Conservation (phyloP, 371 early-diverging fungal genomes). For the Syncephalastrum contaminatum region DNA sequence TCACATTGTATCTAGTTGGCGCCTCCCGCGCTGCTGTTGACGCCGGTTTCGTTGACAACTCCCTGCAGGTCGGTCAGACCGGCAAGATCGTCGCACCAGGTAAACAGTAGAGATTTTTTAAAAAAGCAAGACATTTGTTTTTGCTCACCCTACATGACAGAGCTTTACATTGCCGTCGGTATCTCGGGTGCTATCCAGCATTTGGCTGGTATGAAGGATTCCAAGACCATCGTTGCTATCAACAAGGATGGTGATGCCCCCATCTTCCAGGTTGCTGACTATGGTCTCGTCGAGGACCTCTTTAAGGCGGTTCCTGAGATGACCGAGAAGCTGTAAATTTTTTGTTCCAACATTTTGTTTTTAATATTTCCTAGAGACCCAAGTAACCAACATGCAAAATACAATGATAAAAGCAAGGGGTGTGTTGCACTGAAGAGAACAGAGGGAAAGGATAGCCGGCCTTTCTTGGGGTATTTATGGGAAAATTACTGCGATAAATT, state of each 20-base stretch:
- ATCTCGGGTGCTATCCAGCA: constrained; percentile 98
- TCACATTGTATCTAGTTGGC: constrained; percentile 66
- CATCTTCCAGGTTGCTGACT: constrained; percentile 97
- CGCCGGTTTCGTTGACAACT: constrained; percentile 96
- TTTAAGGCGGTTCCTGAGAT: constrained; percentile 94
- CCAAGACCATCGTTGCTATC: constrained; percentile 97
- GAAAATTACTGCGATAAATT: too few species aligned
- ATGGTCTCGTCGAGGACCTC: constrained; percentile 94
- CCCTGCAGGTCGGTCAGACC: constrained; percentile 97
- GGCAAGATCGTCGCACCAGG: constrained; percentile 97
- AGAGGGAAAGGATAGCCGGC: too few species aligned
- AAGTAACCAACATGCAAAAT: too few species aligned
- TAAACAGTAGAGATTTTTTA: constrained; percentile 14
- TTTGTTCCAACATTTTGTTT: too few species aligned
- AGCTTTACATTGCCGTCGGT: constrained; percentile 33
- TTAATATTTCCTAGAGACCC: too few species aligned
- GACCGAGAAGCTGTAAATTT: constrained; percentile 74
- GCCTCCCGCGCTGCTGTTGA: constrained; percentile 98
- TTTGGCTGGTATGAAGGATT: constrained; percentile 98
- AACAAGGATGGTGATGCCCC: constrained; percentile 99
- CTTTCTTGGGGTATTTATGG: too few species aligned
- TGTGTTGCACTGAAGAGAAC: too few species aligned
- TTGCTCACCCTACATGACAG: constrained; percentile 3
- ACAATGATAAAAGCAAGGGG: too few species aligned
- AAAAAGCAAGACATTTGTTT: background rate